Percentiles rank a stretch among this genome's conserved stretches.
phyloP scores from a whole-genome alignment of 768 basidiomycete species.

The Lactarius indigo region DNA sequence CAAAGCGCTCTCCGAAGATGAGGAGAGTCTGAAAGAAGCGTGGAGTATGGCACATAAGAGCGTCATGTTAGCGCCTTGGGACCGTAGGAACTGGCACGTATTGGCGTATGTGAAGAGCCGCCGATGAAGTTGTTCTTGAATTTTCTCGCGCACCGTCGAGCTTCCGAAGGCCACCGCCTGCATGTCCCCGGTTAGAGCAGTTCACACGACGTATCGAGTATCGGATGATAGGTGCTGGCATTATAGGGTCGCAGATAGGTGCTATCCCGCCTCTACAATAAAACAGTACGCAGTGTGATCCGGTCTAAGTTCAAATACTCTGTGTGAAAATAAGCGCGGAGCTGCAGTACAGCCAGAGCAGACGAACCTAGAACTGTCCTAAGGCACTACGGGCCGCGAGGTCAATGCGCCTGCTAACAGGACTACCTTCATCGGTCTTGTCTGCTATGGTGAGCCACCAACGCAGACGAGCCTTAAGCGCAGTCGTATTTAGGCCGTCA shows the following conservation, averaged over 20 bases:
- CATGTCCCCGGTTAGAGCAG: not conserved
- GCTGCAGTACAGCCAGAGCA: not conserved
- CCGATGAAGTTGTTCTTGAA: not conserved
- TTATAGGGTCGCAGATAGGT: constrained; percentile 17
- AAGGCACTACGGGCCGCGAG: constrained; percentile 42
- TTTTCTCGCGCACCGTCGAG: not conserved
- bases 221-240: constrained; percentile 9
- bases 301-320: not conserved
- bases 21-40: constrained; percentile 31
- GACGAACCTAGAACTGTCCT: constrained; percentile 24
- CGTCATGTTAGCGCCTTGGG: constrained; percentile 58
- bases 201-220: not conserved
- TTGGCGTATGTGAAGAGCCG: constrained; percentile 48
- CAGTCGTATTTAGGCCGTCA: constrained; percentile 38
- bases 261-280: constrained; percentile 16
- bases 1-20: constrained; percentile 24
- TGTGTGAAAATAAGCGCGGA: not conserved
- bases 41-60: constrained; percentile 55
- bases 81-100: constrained; percentile 51
- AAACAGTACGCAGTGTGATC: not conserved
- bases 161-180: not conserved
- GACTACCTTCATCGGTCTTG: constrained; percentile 35
- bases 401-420: constrained; percentile 48
- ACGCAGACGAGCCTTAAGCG: constrained; percentile 47
- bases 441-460: constrained; percentile 63